Evolutionary conservation across 768 basidiomycete species (phyloP).

Genomic region (Calocybe gangraenosa): DNA sequence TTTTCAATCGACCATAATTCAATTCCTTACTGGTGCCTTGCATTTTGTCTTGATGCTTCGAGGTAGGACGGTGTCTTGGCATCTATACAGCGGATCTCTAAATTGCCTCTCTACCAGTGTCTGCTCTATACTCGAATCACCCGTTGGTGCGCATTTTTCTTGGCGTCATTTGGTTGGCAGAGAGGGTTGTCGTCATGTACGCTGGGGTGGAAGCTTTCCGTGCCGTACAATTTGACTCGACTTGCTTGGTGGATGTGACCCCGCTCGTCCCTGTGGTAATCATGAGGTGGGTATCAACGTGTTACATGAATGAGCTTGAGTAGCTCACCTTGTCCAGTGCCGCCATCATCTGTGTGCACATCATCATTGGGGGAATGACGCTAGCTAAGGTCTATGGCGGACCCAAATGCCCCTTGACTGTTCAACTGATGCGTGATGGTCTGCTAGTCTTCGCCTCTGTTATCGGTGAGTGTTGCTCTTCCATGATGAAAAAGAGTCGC

Average conservation of each 20-base stretch:
- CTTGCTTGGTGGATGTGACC: constrained; percentile 9
- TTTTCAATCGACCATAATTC: constrained; percentile 14
- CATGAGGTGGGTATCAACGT: constrained; percentile 6
- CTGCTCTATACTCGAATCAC: constrained; percentile 9
- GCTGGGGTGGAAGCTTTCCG: background rate
- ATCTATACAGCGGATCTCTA: background rate
- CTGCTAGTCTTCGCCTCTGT: constrained; percentile 5
- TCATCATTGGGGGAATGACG: constrained; percentile 11
- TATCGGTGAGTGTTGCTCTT: constrained; percentile 1
- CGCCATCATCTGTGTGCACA: constrained; percentile 2
- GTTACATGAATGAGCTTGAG: background rate
- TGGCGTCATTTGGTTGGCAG: constrained; percentile 2
- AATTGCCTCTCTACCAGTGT: constrained; percentile 2
- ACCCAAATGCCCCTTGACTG: background rate
- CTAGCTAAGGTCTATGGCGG: background rate
- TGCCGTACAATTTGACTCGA: constrained; percentile 5
- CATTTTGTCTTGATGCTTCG: constrained; percentile 16
- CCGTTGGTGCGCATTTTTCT: background rate
- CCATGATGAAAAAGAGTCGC: background rate
- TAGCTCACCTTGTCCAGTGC: background rate
- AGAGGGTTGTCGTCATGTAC: constrained; percentile 1
- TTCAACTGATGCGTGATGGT: constrained; percentile 9
- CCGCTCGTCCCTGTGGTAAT: constrained; percentile 4
- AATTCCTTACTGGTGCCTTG: constrained; percentile 11
- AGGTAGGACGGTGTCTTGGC: constrained; percentile 7